phyloP scores from a whole-genome alignment of 2,329 filamentous ascomycete genomes.

The Sporothrix phasma region DNA sequence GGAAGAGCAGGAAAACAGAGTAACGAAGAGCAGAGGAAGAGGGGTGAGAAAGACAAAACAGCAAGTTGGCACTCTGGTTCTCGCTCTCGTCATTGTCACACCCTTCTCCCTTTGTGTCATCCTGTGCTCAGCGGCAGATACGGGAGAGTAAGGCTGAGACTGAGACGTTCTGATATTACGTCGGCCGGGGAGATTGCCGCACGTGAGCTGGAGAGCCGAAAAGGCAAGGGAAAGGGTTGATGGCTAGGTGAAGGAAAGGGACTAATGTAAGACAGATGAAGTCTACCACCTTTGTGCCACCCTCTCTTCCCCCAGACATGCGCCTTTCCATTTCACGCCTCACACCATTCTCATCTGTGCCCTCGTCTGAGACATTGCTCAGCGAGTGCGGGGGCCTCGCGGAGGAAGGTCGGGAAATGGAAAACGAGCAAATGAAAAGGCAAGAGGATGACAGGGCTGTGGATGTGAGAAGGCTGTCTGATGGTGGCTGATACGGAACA shows the following conservation, averaged over 20 bases:
- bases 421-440: not conserved
- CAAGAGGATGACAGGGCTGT: not conserved
- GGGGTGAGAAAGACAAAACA: not conserved
- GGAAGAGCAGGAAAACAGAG: too few species aligned
- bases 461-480: not conserved
- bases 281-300: not conserved
- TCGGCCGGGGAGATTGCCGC: not conserved
- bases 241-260: too few species aligned
- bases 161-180: not conserved
- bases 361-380: not conserved
- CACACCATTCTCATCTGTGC: too few species aligned
- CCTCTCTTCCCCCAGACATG: not conserved
- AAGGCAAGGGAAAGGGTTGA: too few species aligned
- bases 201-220: not conserved
- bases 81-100: not conserved
- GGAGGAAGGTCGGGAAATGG: not conserved
- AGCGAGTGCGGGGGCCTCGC: conserved; percentile 1
- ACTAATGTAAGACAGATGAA: not conserved
- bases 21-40: too few species aligned
- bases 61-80: not conserved
- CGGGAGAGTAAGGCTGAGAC: not conserved
- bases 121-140: not conserved
- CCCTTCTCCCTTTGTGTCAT: not conserved
- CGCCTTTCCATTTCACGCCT: not conserved
- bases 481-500: not conserved